These are phyloP conservation scores for Rhizophlyctis rosea DNA, from an alignment of 192 early-diverging fungal genomes.

Conservation along the genomic window DNA sequence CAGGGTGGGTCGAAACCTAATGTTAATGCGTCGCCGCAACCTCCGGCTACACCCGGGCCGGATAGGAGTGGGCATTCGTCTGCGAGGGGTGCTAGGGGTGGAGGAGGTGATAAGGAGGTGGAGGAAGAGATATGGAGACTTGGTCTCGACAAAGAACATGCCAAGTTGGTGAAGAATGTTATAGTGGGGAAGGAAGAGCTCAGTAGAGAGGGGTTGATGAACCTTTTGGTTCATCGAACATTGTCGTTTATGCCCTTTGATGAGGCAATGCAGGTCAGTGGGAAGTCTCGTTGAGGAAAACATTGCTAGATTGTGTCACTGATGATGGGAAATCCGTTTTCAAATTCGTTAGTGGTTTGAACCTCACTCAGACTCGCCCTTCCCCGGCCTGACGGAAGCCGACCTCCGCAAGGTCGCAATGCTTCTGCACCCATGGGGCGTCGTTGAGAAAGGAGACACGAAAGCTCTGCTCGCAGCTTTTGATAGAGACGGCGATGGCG, in stretches of 20 bases:
- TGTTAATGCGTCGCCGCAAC: no score
- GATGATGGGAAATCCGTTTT: not conserved
- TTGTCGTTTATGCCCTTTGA: slow-evolving; percentile 32
- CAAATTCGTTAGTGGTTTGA: slow-evolving; percentile 26
- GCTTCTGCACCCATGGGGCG: slow-evolving; percentile 28
- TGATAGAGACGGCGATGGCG: slow-evolving; percentile 47
- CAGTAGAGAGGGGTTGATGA: slow-evolving; percentile 40
- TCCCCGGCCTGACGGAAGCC: slow-evolving; percentile 18
- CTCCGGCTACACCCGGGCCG: no score
- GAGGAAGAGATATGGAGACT: not conserved
- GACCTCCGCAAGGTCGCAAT: slow-evolving; percentile 28
- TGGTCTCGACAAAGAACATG: not conserved
- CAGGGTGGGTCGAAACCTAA: no score
- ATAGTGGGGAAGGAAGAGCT: slow-evolving; percentile 41
- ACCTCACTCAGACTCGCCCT: slow-evolving; percentile 10
- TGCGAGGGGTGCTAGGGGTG: not conserved
- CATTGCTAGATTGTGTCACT: not conserved
- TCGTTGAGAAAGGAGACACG: slow-evolving; percentile 38
- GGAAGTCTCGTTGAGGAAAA: not conserved
- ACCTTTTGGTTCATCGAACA: slow-evolving; percentile 31
- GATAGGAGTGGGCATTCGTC: no score
- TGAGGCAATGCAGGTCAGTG: slow-evolving; percentile 38
- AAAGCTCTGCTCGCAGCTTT: slow-evolving; percentile 29
- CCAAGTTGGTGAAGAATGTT: not conserved
- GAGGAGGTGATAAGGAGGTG: not conserved